Base-by-base conservation (phyloP, 306 rosid species). In the Lithocarpus polystachyus region DNA sequence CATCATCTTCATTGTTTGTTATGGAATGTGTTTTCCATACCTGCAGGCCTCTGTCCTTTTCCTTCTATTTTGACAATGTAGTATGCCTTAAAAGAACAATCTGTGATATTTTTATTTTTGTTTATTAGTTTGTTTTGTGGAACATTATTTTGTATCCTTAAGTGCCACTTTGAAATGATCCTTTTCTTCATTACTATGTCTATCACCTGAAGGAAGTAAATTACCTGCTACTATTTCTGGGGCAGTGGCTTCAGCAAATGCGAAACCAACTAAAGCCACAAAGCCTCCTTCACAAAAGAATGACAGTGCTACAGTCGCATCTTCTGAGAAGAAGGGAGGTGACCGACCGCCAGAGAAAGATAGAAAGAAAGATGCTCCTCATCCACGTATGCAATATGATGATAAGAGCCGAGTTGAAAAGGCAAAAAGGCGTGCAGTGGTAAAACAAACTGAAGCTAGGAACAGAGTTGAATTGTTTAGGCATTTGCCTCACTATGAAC, bases 401-500 rank as follows among this genome's bases (percentile, higher is more conserved):
- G 92, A 88, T 75, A 74, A 86, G 75, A 88, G 64, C 51, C 81
- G 89, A 71, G 92, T 88, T 73, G 89, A 88, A 77, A 88, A 88
- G 74, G 92, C 92, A 73, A 88, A 86, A 82, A 84, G 92, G 3
- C 92, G 92, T 71, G 75, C 92, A 29, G 87, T 88, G 68, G 88
- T 88, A 22, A 88, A 88, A 67, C 92, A 88, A 71, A 86, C 88
- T 77, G 92, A 88, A 80, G 87, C 89, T 60, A 86, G 82, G 85
- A 88, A 82, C 82, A 77, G 88, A 79, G 92, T 88, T 43, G 92
- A 88, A 80, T 82, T 88, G 84, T 88, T 88, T 73, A 84, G 92
- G 85, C 92, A 88, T 72, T 84, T 88, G 61, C 92, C 89, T 33
- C 92, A 88, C 68, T 88, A 88, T 86, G 92, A 88, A 72, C 92